Evolutionary conservation across 139 green algal genomes (phyloP).

Genomic region (Mychonastes homosphaera): DNA sequence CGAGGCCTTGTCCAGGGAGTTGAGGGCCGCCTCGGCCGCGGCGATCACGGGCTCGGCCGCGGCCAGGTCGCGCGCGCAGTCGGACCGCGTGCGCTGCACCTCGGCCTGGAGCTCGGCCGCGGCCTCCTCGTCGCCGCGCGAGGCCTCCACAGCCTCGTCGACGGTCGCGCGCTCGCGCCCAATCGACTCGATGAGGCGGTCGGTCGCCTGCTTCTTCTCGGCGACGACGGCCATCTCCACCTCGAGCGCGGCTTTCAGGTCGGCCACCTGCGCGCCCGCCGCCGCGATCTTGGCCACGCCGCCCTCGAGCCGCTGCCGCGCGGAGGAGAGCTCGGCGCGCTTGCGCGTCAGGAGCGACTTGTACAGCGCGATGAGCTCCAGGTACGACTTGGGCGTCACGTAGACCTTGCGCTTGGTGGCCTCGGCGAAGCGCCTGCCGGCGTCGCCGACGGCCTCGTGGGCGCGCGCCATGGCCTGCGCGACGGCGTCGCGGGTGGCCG

Average conservation of each 20-base stretch:
- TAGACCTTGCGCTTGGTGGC: slow-evolving; percentile 67
- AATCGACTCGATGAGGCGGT: slow-evolving; percentile 82
- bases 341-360: slow-evolving; percentile 60
- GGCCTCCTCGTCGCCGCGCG: slow-evolving; percentile 56
- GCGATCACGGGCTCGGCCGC: slow-evolving; percentile 79
- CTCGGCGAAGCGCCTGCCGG: slow-evolving; percentile 39
- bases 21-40: slow-evolving; percentile 75
- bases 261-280: slow-evolving; percentile 66
- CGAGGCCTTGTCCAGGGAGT: slow-evolving; percentile 77
- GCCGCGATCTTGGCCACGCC: slow-evolving; percentile 78
- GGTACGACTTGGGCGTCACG: slow-evolving; percentile 85
- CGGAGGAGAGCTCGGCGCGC: slow-evolving; percentile 39
- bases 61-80: not conserved
- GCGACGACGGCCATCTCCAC: slow-evolving; percentile 80
- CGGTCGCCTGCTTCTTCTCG: slow-evolving; percentile 78
- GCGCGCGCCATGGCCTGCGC: slow-evolving; percentile 79
- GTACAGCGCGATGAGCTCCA: slow-evolving; percentile 81
- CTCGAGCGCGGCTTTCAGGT: slow-evolving; percentile 67
- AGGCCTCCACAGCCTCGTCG: slow-evolving; percentile 72
- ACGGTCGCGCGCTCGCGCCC: slow-evolving; percentile 77
- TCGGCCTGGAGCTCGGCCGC: slow-evolving; percentile 24
- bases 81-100: not conserved
- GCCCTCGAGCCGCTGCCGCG: slow-evolving; percentile 66
- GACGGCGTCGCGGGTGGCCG: slow-evolving; percentile 60
- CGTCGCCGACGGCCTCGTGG: slow-evolving; percentile 50